Conservation (phyloP, 1,139 yeast species). For the Yamadazyma epiphylla region DNA sequence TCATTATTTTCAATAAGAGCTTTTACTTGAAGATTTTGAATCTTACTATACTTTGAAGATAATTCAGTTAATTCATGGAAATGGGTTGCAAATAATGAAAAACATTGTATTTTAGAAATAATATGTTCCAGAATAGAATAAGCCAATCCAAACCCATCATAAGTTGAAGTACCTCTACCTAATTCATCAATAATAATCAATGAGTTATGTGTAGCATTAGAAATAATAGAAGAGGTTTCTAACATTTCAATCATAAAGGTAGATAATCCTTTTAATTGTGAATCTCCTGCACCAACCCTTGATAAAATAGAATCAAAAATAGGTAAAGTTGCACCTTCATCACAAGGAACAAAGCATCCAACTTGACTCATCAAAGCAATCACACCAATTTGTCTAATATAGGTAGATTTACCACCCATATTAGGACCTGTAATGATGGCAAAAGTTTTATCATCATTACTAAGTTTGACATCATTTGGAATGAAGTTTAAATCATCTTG, state of each 20-base stretch:
- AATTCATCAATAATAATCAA: constrained; percentile 90
- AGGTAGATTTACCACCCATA: constrained; percentile 98
- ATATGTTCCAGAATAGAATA: constrained; percentile 93
- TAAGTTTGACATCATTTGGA: constrained; percentile 72
- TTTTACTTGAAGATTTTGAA: constrained; percentile 85
- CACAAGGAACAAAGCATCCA: constrained; percentile 81
- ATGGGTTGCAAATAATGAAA: constrained; percentile 92
- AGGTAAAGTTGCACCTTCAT: constrained; percentile 44
- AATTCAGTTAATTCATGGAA: constrained; percentile 90
- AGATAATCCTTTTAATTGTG: constrained; percentile 92
- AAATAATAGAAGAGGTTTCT: constrained; percentile 88
- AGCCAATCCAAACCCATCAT: constrained; percentile 96
- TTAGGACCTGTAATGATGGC: constrained; percentile 93
- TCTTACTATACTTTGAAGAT: constrained; percentile 56
- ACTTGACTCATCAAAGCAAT: constrained; percentile 87
- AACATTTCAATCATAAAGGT: constrained; percentile 98
- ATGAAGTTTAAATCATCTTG: constrained; percentile 87
- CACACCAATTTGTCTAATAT: constrained; percentile 87
- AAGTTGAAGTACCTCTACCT: constrained; percentile 95
- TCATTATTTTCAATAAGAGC: constrained; percentile 72
- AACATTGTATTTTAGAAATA: constrained; percentile 65
- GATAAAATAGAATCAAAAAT: constrained; percentile 90
- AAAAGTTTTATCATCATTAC: constrained; percentile 57
- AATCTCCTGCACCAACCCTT: constrained; percentile 98
- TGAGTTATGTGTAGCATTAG: constrained; percentile 80